Conservation (phyloP, 208 protist genomes). For the Naegleria lovaniensis region DNA sequence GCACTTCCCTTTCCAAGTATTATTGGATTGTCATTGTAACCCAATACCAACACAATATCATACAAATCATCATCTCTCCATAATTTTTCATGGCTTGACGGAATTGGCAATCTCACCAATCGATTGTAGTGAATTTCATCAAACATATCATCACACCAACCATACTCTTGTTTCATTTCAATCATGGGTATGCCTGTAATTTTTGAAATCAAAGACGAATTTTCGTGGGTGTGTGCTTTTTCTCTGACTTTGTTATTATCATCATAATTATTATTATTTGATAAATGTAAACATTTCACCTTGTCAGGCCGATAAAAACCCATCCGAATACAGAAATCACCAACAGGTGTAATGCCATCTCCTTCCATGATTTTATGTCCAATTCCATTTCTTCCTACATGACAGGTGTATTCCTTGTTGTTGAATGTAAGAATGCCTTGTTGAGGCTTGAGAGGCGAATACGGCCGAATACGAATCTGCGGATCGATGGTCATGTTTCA, state of each 20-base stretch:
- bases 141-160: background rate
- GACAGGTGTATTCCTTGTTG: background rate
- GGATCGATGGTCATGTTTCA: too few species aligned
- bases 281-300: background rate
- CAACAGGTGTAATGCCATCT: background rate
- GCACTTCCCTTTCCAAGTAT: background rate
- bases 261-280: too few species aligned
- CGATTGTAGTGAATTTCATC: background rate
- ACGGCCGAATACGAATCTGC: too few species aligned
- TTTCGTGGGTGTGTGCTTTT: too few species aligned
- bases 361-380: background rate
- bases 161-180: background rate
- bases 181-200: background rate
- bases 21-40: slow-evolving; percentile 4
- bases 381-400: background rate
- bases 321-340: background rate
- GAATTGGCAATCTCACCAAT: background rate
- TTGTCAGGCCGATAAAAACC: background rate
- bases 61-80: background rate
- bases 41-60: background rate
- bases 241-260: too few species aligned
- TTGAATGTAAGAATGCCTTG: background rate
- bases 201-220: background rate
- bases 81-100: background rate
- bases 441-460: background rate